A percentile compares a stretch with the other conserved stretches of the same genome.
Conservation (phyloP, 2,329 filamentous ascomycete genomes). For the Intubia oerlemansii region DNA sequence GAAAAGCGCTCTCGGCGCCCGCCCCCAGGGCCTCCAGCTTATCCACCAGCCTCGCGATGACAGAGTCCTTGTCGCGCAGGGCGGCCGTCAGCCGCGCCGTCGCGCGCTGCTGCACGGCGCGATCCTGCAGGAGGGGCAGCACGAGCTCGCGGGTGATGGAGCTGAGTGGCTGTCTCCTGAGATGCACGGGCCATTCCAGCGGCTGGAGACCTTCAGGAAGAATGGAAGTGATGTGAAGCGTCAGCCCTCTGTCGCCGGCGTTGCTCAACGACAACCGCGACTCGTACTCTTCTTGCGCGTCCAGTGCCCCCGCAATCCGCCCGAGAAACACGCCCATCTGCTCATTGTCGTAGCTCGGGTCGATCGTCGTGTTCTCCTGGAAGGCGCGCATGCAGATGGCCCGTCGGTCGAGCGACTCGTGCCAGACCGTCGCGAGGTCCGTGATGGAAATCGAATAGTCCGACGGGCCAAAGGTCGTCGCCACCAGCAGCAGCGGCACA, state of each 20-base stretch:
- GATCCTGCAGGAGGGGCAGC: constrained; percentile 26
- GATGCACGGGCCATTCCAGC: constrained; percentile 41
- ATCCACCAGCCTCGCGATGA: constrained; percentile 28
- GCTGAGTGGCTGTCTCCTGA: too few relatives aligned
- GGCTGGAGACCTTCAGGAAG: constrained; percentile 41
- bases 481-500: constrained; percentile 32
- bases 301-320: constrained; percentile 34
- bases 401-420: constrained; percentile 38
- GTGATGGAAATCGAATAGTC: constrained; percentile 47
- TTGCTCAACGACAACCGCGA: too few relatives aligned
- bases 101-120: constrained; percentile 19
- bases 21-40: constrained; percentile 30
- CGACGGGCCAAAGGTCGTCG: constrained; percentile 25
- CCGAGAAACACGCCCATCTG: constrained; percentile 47
- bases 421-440: constrained; percentile 55
- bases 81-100: constrained; percentile 20
- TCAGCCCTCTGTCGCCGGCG: constrained; percentile 20
- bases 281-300: background rate
- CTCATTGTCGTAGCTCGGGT: constrained; percentile 45
- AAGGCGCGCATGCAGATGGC: constrained; percentile 41
- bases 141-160: too few relatives aligned
- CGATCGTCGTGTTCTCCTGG: constrained; percentile 45
- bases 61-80: constrained; percentile 27
- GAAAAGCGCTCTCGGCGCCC: constrained; percentile 31
- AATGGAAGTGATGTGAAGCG: constrained; percentile 34